Evolutionary conservation across 2,329 filamentous ascomycete species (phyloP), one percentile per base, ranked within the genome.

Genomic region (Lasiodiplodia gonubiensis): DNA sequence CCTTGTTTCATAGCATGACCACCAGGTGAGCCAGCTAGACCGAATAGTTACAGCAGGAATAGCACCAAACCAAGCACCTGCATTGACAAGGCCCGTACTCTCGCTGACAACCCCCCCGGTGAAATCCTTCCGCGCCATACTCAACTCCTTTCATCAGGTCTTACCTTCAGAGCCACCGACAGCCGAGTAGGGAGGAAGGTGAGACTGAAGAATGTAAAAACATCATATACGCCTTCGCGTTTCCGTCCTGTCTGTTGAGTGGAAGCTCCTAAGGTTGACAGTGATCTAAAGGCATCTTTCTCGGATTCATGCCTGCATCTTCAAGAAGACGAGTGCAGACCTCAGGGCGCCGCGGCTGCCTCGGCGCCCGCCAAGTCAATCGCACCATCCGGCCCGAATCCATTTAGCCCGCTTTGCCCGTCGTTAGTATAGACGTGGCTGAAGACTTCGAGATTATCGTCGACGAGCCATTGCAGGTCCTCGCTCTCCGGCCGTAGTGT

Each of bases 401-500:
- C 68, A 33, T 69, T 69, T 11, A 68, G 37, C n/a, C 72, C 71
- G 18, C 51, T 27, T 37, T 55, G 59, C 12, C 60, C 51, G 16
- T 67, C 67, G 5, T 35, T 54, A n/a, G 33, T 60, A 18, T 68
- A 66, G 18, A 67, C 57, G 69, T 89, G 86, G 69, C 84, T 88
- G 71, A 89, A 89, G 0, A 86, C 87, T 25, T 82, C 80, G 71
- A 83, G 84, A 49, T 85, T 83, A 60, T 88, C 86, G 71, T 90
- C 89, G 8, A 88, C 84, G 27, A 91, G 75, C 80, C 88, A 89
- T 67, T 87, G 82, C 48, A 89, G 71, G 73, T 90, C 88, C 30
- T 87, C 84, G 21, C 81, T 82, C 70, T 89, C 86, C 0, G 84
- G 82, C 7, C 85, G 82, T 23, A 90, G 73, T 27, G 82, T 84